Evolutionary conservation across 768 basidiomycete genomes (phyloP), one percentile per base, ranked within the genome.

Genomic region (Macrolepiota fuliginosa): DNA sequence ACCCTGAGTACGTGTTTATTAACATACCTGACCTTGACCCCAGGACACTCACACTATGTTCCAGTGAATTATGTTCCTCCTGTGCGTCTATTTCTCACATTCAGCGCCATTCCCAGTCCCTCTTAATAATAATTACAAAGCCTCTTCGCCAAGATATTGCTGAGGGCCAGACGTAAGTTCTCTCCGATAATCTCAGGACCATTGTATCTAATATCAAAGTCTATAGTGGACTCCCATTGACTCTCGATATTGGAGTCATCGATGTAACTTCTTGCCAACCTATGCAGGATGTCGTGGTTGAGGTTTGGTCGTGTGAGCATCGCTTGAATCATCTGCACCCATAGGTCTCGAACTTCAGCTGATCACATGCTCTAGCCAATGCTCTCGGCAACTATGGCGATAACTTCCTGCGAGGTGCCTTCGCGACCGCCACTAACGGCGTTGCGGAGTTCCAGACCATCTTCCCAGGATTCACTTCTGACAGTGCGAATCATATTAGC

Each of bases 241-340:
- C 69, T 22, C 69, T 79, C 37, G 76, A 79, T 63, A 64, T 77
- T 50, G 74, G 75, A 7, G 65, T 77, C 52, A 70, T 77, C 39
- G 74, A 77, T 57, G 71, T 71, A 45, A 69, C 69, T 10, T 76
- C 73, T 27, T 79, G 77, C 67, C 56, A 75, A 56, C 76, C 77
- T 1, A 62, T 76, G 51, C 53, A 56, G 6, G 70, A 73, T 61
- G 71, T 71, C 22, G 70, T 77, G 60, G 72, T 79, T 27, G 76
- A 79, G 58, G 68, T 79, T 22, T 78, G 74, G 73, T 62, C 67
- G 56, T 24, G 60, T 61, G 37, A 61, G 60, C 13, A 25, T 15
- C 13, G 17, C 2, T 19, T n/a, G 1, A 22, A 7, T 15, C 35
- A 5, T 13, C 1, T 49, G 36, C 39, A 19, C 7, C 29, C 7